Conservation (phyloP, 768 basidiomycete genomes). For the Lactarius akahatsu region DNA sequence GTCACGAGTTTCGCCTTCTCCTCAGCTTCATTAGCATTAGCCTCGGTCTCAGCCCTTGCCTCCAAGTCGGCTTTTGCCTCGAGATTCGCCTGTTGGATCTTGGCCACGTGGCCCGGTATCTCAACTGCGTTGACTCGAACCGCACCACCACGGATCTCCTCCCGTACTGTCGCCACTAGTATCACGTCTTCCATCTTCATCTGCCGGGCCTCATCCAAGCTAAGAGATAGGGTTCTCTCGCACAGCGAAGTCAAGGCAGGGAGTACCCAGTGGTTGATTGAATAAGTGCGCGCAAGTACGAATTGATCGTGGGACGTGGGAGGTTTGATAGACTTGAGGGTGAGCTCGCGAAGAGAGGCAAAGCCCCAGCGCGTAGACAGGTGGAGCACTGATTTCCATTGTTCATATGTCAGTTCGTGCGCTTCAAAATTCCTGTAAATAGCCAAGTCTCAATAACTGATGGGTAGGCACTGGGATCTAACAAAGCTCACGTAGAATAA, state of each 20-base stretch:
- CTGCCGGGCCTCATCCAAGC: slow-evolving; percentile 1
- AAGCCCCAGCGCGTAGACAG: slow-evolving; percentile 23
- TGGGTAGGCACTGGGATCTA: background rate
- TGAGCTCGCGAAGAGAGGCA: slow-evolving; percentile 18
- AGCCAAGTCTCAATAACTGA: too few relatives aligned
- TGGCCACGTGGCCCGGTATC: background rate
- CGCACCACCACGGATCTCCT: slow-evolving; percentile 2
- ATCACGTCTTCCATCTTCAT: slow-evolving; percentile 8
- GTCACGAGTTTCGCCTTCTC: too few relatives aligned
- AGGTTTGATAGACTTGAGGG: slow-evolving; percentile 7
- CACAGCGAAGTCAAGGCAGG: slow-evolving; percentile 3
- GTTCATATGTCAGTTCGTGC: slow-evolving; percentile 10
- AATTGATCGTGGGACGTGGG: slow-evolving; percentile 11
- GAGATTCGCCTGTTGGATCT: too few relatives aligned
- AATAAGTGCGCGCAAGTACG: slow-evolving; percentile 12
- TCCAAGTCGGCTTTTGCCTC: too few relatives aligned
- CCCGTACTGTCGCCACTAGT: background rate
- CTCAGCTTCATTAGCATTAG: too few relatives aligned
- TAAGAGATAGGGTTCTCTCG: background rate
- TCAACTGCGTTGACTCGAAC: background rate
- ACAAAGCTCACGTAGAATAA: slow-evolving; percentile 25
- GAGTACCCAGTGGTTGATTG: slow-evolving; percentile 5
- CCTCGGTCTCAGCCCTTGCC: too few relatives aligned
- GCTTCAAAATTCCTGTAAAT: background rate
- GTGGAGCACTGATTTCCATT: slow-evolving; percentile 20